Base-by-base conservation (phyloP, 345 rosid genomes). In the Streptanthus diversifolius region DNA sequence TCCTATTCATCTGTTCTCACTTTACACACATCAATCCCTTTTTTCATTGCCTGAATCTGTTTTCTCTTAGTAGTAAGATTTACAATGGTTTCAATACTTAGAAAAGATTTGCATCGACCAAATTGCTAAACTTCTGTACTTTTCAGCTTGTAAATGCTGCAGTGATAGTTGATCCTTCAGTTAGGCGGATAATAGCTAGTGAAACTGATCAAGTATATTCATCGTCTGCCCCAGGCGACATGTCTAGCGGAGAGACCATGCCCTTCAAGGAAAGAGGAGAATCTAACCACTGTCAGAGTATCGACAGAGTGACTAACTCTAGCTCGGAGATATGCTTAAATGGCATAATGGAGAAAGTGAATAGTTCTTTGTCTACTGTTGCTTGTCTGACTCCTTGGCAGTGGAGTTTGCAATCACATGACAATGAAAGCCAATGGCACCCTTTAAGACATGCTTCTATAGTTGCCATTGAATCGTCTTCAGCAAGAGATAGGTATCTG, bases 381-480 rank as follows among this genome's bases (percentile, higher is more conserved):
- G 82, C 92, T 75, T 93, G 97, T 83, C 72, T 90, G 60, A 82
- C 86, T 61, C 98, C 96, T 25, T 82, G 84, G 90, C 77, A 77
- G 68, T 91, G 97, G 92, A 72, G 80, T 76, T 41, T 78, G 43
- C 83, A 81, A 18, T 75, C 52, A 25, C 10, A 56, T 49, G 43
- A 73, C 39, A 8, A 44, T 17, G 69, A 37, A 45, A 79, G 45
- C 77, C 65, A 71, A 55, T 86, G 86, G 84, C 96, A 90, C 67
- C 98, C 96, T 12, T 75, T 93, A 60, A 73, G 80, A 30, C 97
- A 93, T 82, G 96, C 97, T 79, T 82, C 88, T 21, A 74, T 91
- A 10, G 91, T 88, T 76, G 92, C 95, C 15, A 85, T 93, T 63
- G 96, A 89, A 84, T 81, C 90, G 39, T 86, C 98, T 80, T 84